Percentiles rank a stretch among this genome's conserved stretches.
phyloP scores from a whole-genome alignment of 1,284 basidiomycete species.

The Vanrija sp. region DNA sequence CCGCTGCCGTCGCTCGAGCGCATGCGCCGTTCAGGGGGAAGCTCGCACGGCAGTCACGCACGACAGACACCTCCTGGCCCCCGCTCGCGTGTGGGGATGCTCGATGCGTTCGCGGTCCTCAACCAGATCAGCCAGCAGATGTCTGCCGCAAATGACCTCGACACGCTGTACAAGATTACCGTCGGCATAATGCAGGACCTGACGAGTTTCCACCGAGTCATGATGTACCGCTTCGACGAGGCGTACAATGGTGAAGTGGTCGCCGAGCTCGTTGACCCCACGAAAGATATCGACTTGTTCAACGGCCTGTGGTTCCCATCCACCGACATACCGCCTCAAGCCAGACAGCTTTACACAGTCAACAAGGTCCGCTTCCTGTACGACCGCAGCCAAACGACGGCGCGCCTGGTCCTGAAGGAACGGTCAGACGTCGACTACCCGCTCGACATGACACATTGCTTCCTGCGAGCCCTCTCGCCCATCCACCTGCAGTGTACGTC shows the following conservation, averaged over 20 bases:
- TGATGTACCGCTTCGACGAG: slow-evolving; percentile 69
- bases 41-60: slow-evolving; percentile 5
- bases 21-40: slow-evolving; percentile 55
- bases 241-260: slow-evolving; percentile 64
- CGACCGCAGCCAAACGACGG: slow-evolving; percentile 70
- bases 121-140: slow-evolving; percentile 83
- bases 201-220: slow-evolving; percentile 77
- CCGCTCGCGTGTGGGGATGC: slow-evolving; percentile 55
- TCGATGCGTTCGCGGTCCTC: slow-evolving; percentile 77
- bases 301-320: slow-evolving; percentile 58
- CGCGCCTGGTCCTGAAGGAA: slow-evolving; percentile 67
- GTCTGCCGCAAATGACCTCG: slow-evolving; percentile 64
- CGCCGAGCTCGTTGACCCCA: slow-evolving; percentile 79
- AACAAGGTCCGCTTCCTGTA: slow-evolving; percentile 81
- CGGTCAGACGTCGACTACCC: slow-evolving; percentile 67
- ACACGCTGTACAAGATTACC: slow-evolving; percentile 69
- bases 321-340: slow-evolving; percentile 58
- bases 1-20: slow-evolving; percentile 71
- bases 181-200: slow-evolving; percentile 79
- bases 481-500: slow-evolving; percentile 75
- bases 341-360: slow-evolving; percentile 56
- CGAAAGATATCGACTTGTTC: slow-evolving; percentile 72
- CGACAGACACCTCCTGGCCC: slow-evolving; percentile 6
- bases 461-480: slow-evolving; percentile 82
- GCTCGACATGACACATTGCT: slow-evolving; percentile 84